phyloP scores from a whole-genome alignment of 257 asterid genomes.

The Solanum tarijense region DNA sequence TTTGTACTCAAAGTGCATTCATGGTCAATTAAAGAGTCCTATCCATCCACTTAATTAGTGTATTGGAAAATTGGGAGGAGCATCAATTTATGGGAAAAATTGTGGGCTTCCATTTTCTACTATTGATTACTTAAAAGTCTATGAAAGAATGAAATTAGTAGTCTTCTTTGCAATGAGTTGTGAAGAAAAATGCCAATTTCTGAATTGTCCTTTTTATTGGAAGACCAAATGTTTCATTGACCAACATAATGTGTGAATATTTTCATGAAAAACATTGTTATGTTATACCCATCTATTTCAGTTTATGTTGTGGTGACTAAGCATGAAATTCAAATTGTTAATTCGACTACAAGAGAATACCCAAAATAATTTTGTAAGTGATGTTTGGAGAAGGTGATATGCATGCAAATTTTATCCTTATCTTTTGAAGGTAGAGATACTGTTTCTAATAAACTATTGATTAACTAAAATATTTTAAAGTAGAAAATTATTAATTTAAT shows the following conservation, averaged over 20 bases:
- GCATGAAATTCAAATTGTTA: not conserved
- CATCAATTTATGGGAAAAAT: not conserved
- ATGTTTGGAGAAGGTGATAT: not conserved
- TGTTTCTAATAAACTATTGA: too few species aligned
- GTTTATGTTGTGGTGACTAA: not conserved
- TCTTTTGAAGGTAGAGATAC: too few species aligned
- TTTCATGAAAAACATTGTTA: not conserved
- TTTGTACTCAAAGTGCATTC: not conserved
- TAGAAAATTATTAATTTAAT: too few species aligned
- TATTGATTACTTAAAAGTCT: not conserved
- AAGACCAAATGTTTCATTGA: not conserved
- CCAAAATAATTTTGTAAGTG: fast-evolving
- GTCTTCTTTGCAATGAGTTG: not conserved
- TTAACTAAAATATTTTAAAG: too few species aligned
- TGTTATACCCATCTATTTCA: not conserved
- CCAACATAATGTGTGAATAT: not conserved
- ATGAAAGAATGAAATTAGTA: not conserved
- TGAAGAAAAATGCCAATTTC: not conserved
- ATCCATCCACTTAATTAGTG: not conserved
- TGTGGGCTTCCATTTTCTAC: not conserved
- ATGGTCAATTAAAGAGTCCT: not conserved
- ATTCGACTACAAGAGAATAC: not conserved
- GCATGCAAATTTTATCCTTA: not conserved
- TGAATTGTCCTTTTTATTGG: not conserved
- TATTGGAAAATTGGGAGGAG: not conserved